Percentiles rank a stretch among this genome's conserved stretches.
phyloP scores from a whole-genome alignment of 257 asterid species.

The Striga asiatica region DNA sequence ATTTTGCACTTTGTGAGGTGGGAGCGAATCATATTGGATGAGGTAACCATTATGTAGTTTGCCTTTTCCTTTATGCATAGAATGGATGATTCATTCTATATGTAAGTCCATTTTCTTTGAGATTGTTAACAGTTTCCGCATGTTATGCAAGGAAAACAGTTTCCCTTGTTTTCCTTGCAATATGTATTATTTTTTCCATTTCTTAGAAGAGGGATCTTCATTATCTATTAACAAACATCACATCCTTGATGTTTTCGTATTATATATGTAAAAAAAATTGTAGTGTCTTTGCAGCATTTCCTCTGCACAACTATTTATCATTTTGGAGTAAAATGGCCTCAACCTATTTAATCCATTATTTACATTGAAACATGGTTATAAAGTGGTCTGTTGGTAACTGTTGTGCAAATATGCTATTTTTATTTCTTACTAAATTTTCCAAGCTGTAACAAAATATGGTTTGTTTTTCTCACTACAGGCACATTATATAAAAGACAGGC shows the following conservation, averaged over 20 bases:
- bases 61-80: not conserved
- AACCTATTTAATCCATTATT: not conserved
- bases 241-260: not conserved
- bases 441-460: too few species aligned
- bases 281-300: not conserved
- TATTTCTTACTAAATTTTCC: not conserved
- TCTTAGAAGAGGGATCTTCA: not conserved
- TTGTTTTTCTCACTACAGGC: conserved; percentile 51
- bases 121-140: too few species aligned
- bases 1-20: conserved; percentile 68
- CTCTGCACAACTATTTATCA: not conserved
- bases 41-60: conserved; percentile 32
- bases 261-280: not conserved
- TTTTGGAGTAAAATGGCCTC: not conserved
- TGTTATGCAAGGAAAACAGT: not conserved
- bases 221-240: not conserved
- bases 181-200: not conserved
- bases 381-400: not conserved
- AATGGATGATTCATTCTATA: not conserved
- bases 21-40: conserved; percentile 86
- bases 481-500: conserved; percentile 82
- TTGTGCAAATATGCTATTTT: not conserved
- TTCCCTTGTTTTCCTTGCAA: not conserved
- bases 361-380: not conserved
- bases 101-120: conserved; percentile 4